These are phyloP conservation scores for Barnettozyma sp. DNA, from an alignment of 805 yeast genomes.

Conservation along the genomic window DNA sequence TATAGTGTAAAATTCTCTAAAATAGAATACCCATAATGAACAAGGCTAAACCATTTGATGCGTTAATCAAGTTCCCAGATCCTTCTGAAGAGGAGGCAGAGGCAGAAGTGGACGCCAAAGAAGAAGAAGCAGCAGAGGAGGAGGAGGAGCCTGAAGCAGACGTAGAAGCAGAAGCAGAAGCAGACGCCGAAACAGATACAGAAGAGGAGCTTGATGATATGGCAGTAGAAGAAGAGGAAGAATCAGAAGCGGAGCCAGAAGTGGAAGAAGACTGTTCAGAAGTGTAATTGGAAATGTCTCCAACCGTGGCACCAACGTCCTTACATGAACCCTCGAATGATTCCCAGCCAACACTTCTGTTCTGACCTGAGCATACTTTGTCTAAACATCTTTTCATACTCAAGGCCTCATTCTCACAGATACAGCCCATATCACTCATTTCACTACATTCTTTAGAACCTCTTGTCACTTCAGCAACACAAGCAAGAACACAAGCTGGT, in stretches of 20 bases:
- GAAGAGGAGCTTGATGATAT: conserved; percentile 22
- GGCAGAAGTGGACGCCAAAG: conserved; percentile 1
- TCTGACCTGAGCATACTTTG: conserved; percentile 60
- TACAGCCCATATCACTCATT: conserved; percentile 59
- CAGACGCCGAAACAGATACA: conserved; percentile 21
- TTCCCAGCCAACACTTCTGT: conserved; percentile 49
- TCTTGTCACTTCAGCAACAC: conserved; percentile 68
- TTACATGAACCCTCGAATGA: conserved; percentile 52
- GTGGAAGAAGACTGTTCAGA: conserved; percentile 10
- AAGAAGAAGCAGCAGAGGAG: conserved; percentile 9
- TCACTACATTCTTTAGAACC: conserved; percentile 46
- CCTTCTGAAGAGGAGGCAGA: conserved; percentile 7
- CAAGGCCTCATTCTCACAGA: conserved; percentile 51
- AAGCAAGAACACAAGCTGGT: conserved; percentile 88
- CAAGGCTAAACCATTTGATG: conserved; percentile 1
- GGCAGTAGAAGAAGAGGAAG: conserved; percentile 24
- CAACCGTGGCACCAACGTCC: conserved; percentile 32
- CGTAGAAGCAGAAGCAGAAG: conserved; percentile 21
- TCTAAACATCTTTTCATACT: conserved; percentile 57
- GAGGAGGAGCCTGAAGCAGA: conserved; percentile 10
- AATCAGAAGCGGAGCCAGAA: conserved; percentile 21
- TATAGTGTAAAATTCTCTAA: neutral
- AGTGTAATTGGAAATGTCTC: conserved; percentile 6
- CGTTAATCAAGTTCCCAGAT: conserved; percentile 2
- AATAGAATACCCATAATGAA: conserved; percentile 3